Conservation (phyloP, 2,329 filamentous ascomycete species). For the Talaromyces amestolkiae region DNA sequence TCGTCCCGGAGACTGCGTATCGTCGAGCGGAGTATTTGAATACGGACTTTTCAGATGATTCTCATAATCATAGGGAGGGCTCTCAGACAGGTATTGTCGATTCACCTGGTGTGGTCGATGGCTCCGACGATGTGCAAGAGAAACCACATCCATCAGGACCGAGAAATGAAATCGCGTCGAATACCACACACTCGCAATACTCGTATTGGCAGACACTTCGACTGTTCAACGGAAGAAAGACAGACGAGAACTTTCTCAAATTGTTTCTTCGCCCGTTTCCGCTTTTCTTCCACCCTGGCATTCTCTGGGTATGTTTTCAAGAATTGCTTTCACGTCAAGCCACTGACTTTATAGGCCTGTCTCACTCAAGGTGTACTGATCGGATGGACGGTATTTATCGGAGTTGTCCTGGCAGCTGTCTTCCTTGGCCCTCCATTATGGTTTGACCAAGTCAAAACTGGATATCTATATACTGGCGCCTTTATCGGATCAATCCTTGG, state of each 20-base stretch:
- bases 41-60: constrained; percentile 59
- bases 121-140: neutral
- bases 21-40: constrained; percentile 65
- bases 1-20: constrained; percentile 83
- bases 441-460: constrained; percentile 76
- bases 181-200: neutral
- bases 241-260: constrained; percentile 68
- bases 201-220: constrained; percentile 60
- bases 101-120: neutral
- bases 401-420: constrained; percentile 75
- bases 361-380: constrained; percentile 87
- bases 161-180: neutral
- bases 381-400: constrained; percentile 93
- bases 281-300: constrained; percentile 78
- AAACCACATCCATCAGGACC: neutral
- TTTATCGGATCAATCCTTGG: constrained; percentile 80
- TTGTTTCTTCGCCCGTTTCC: constrained; percentile 72
- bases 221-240: constrained; percentile 78
- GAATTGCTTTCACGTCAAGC: neutral
- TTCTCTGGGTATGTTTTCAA: constrained; percentile 62
- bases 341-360: constrained; percentile 44
- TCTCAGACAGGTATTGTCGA: constrained; percentile 4
- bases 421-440: constrained; percentile 78
- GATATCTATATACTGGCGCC: constrained; percentile 82
- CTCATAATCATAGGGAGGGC: constrained; percentile 20